A percentile compares a stretch with the other conserved stretches of the same genome.
Conservation (phyloP, 2,329 filamentous ascomycete genomes). For the Sphaerulina musiva region DNA sequence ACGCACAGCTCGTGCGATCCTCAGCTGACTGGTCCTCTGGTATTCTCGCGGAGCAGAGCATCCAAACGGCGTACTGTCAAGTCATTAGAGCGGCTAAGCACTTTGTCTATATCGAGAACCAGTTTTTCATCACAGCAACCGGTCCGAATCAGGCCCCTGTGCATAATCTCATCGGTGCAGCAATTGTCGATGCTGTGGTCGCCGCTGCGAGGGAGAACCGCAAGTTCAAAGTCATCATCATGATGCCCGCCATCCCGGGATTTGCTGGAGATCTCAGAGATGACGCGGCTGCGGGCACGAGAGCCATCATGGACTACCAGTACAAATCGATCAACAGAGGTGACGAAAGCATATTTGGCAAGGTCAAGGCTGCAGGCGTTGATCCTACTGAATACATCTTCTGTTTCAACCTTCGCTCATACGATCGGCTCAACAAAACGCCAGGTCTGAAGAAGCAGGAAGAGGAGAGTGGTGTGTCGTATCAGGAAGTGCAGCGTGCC, state of each 20-base stretch:
- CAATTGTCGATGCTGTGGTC: slow-evolving; percentile 87
- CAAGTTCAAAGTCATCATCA: slow-evolving; percentile 82
- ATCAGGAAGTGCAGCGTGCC: slow-evolving; percentile 79
- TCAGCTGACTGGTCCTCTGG: slow-evolving; percentile 92
- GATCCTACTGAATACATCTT: slow-evolving; percentile 79
- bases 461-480: slow-evolving; percentile 72
- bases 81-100: slow-evolving; percentile 83
- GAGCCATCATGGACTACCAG: slow-evolving; percentile 97
- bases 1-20: slow-evolving; percentile 80
- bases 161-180: slow-evolving; percentile 76
- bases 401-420: slow-evolving; percentile 87
- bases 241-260: slow-evolving; percentile 87
- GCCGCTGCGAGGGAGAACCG: slow-evolving; percentile 71
- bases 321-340: slow-evolving; percentile 94
- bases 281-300: slow-evolving; percentile 74
- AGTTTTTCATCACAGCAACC: slow-evolving; percentile 85
- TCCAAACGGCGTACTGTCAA: slow-evolving; percentile 80
- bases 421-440: slow-evolving; percentile 85
- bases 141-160: slow-evolving; percentile 80
- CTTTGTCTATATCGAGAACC: slow-evolving; percentile 96
- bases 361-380: slow-evolving; percentile 65
- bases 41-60: slow-evolving; percentile 75
- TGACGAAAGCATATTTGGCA: slow-evolving; percentile 81
- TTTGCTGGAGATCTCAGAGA: slow-evolving; percentile 87
- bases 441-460: slow-evolving; percentile 67